Base-by-base conservation (phyloP, 2,329 filamentous ascomycete species). In the Penicillium rolfsii region DNA sequence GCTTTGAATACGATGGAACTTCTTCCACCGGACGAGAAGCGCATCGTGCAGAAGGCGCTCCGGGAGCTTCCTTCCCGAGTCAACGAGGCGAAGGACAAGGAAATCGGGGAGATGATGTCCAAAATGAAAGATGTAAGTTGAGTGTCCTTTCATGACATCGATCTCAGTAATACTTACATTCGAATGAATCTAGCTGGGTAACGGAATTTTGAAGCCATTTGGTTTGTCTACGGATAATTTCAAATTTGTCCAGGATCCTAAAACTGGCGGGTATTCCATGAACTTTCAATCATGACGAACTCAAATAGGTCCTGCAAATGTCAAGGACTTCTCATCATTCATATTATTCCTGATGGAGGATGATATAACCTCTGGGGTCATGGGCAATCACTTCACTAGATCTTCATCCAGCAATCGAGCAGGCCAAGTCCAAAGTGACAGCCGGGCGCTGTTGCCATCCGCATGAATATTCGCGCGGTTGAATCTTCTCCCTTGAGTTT, bases 71-170 rank as follows among this genome's bases (percentile, higher is more conserved):
- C 91, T 1, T 80, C 84, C 1, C 83, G 84, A 63, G 84, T 92
- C 53, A 91, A 94, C 65, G 85, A 85, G 19, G 93, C 93, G 1
- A 91, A 93, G 78, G 89, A 97, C 72, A 85, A 84, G 68, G 95
- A 99, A 78, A 91, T 95, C 85, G 89, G 85, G 2, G 94, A 99
- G 79, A 97, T 98, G 93, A 96, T 97, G 93, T 91, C 90, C 19
- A 97, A 98, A 80, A 79, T 99, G 70, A 97, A 96, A 74, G 88
- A 89, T 68, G 86, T 87, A 66, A 79, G 85, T 82, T 54, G 36
- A 54, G 19, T 38, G 0, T 36, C 2, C 52, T 36, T 57, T 50
- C 9, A 9, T 24, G 16, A 5, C 12, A 12, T 3, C 19, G 30
- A 53, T 30, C 1, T 14, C 19, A 1, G 6, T 43, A 30, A 67